These are phyloP conservation scores for Lepidopterella palustris DNA, from an alignment of 495 filamentous ascomycete species.

Conservation along the genomic window DNA sequence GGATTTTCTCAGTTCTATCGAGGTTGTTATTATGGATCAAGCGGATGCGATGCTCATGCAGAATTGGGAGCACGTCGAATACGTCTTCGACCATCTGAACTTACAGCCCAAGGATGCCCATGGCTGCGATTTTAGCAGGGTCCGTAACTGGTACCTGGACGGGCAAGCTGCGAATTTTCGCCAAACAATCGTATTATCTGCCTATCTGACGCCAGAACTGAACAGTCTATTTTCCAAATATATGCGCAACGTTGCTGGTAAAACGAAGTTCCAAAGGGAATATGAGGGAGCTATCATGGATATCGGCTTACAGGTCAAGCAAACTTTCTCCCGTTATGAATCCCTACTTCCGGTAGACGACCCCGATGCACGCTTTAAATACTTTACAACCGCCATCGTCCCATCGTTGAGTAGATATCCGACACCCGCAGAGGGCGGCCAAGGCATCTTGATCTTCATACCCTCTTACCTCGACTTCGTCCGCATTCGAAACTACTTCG, in stretches of 20 bases:
- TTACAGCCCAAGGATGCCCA: conserved; percentile 82
- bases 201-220: conserved; percentile 84
- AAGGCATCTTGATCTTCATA: conserved; percentile 75
- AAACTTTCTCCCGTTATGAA: conserved; percentile 88
- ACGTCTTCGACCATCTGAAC: conserved; percentile 87
- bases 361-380: conserved; percentile 85
- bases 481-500: conserved; percentile 83
- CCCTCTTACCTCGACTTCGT: conserved; percentile 92
- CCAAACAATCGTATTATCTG: conserved; percentile 72
- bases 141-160: conserved; percentile 88
- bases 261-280: conserved; percentile 58
- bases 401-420: conserved; percentile 60
- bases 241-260: conserved; percentile 75
- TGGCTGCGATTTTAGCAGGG: conserved; percentile 88
- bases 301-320: conserved; percentile 58
- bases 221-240: conserved; percentile 68
- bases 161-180: conserved; percentile 70
- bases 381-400: conserved; percentile 74
- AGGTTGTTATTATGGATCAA: conserved; percentile 83
- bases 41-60: conserved; percentile 94
- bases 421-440: conserved; percentile 38
- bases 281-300: conserved; percentile 63
- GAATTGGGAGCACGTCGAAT: conserved; percentile 94
- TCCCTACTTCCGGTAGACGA: conserved; percentile 59
- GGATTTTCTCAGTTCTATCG: conserved; percentile 90